Evolutionary conservation across 768 basidiomycete species (phyloP).

Genomic region (Auricularia cornea): DNA sequence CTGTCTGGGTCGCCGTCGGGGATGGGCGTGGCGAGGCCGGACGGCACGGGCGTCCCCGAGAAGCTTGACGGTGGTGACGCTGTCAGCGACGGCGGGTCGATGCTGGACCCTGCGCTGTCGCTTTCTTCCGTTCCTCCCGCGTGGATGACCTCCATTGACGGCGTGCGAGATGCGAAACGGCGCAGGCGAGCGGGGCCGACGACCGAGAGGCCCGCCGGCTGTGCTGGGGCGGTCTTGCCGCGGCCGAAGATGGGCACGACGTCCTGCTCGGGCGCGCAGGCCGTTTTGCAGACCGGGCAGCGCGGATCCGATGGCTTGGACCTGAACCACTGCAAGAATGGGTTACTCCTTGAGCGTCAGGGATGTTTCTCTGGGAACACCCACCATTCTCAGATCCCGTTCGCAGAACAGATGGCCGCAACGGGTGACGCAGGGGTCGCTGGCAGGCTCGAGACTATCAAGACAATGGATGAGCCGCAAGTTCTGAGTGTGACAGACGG

Average conservation of each 20-base stretch:
- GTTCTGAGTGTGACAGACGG: no score
- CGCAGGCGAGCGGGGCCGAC: not conserved
- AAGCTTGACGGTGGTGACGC: not conserved
- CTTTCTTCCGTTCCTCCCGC: not conserved
- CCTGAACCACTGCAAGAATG: not conserved
- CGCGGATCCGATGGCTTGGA: not conserved
- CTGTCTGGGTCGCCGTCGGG: not conserved
- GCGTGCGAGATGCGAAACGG: not conserved
- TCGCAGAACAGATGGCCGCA: constrained; percentile 1
- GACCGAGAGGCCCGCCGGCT: not conserved
- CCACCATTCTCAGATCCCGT: not conserved
- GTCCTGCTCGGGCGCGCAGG: not conserved
- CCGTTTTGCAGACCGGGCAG: not conserved
- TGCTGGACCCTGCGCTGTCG: not conserved
- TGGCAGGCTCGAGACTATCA: not conserved
- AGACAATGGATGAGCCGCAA: no score
- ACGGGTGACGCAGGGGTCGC: not conserved
- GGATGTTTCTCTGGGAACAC: not conserved
- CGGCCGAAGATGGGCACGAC: constrained; percentile 1
- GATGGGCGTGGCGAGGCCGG: not conserved
- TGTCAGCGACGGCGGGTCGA: not conserved
- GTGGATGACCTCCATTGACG: not conserved
- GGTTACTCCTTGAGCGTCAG: not conserved
- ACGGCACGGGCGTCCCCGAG: not conserved
- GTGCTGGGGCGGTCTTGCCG: not conserved